Evolutionary conservation across 805 yeast species (phyloP), one percentile per base, ranked within the genome.

Genomic region (Barnettozyma salicaria): DNA sequence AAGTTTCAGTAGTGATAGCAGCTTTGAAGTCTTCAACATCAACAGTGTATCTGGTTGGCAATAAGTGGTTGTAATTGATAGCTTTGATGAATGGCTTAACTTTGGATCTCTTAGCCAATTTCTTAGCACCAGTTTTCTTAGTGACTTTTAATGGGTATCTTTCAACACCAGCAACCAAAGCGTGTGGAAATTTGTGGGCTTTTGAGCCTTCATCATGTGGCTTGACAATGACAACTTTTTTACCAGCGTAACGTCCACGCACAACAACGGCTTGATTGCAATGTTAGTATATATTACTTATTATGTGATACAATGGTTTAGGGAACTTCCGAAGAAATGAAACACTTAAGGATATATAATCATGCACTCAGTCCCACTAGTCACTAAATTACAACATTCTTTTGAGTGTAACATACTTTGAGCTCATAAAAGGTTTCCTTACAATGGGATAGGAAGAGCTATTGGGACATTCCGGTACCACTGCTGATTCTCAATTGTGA

Each of bases 171-270:
- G 95, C 97, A 64, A 92, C 98, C 61, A 92, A 78, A 68, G 98
- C 98, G 64, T 92, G 97, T 69, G 96, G 95, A 85, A 88, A 92
- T 64, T 94, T 92, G 79, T 90, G 97, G 53, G 92, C 68, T 78
- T 92, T 92, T 76, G 97, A 78, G 68, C 98, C 98, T 65, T 92
- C 97, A 66, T 92, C 97, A 69, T 85, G 94, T 59, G 96, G 92
- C 74, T 86, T 88, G 68, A 92, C 89, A 67, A 92, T 88, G 69
- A 92, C 98, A 58, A 92, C 98, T 84, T 92, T 92, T 85, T 89
- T 90, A 79, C 98, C 98, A 70, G 98, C 98, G 86, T 79, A 90
- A 78, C 98, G 92, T 67, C 98, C 98, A 73, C 97, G 90, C 72
- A 89, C 95, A 70, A 92, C 89, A 76, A 92, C 89, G 77, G 97